Conservation (phyloP, 208 protist species). For the Trypanosoma caninum region DNA sequence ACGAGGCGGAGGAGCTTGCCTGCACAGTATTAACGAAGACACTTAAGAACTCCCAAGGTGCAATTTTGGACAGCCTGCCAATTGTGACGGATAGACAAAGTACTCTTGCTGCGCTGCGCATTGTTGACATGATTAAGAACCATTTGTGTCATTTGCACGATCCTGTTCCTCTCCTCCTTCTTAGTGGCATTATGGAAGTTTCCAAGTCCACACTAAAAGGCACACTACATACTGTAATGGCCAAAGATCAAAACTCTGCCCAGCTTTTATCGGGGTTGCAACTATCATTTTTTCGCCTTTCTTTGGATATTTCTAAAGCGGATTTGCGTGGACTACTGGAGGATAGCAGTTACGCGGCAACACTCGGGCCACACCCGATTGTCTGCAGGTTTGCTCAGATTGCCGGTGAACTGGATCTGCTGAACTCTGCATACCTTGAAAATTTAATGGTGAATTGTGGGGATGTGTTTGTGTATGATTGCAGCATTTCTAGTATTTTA, state of each 20-base stretch:
- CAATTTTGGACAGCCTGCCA: constrained; percentile 39
- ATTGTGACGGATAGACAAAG: constrained; percentile 51
- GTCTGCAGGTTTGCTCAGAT: constrained; percentile 47
- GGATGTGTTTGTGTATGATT: constrained; percentile 36
- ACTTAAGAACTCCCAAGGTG: constrained; percentile 32
- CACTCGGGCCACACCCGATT: constrained; percentile 57
- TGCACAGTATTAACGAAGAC: constrained; percentile 46
- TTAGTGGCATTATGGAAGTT: constrained; percentile 77
- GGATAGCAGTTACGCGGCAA: constrained; percentile 42
- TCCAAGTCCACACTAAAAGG: constrained; percentile 52
- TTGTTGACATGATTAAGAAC: constrained; percentile 69
- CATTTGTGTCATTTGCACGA: constrained; percentile 72
- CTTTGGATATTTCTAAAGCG: constrained; percentile 12
- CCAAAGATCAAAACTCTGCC: constrained; percentile 54
- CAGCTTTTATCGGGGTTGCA: constrained; percentile 39
- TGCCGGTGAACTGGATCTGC: constrained; percentile 54
- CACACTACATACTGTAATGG: constrained; percentile 43
- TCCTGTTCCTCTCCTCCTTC: constrained; percentile 76
- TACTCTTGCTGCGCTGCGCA: constrained; percentile 60
- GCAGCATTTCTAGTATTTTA: constrained; percentile 29
- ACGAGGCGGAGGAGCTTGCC: constrained; percentile 48
- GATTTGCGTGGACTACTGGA: constrained; percentile 24
- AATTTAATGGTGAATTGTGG: constrained; percentile 25
- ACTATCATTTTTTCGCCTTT: constrained; percentile 39
- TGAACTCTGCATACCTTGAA: constrained; percentile 54